These are phyloP conservation scores for Cymbopogon flexuosus DNA, from an alignment of 202 grass and related monocot genomes.

Conservation along the genomic window DNA sequence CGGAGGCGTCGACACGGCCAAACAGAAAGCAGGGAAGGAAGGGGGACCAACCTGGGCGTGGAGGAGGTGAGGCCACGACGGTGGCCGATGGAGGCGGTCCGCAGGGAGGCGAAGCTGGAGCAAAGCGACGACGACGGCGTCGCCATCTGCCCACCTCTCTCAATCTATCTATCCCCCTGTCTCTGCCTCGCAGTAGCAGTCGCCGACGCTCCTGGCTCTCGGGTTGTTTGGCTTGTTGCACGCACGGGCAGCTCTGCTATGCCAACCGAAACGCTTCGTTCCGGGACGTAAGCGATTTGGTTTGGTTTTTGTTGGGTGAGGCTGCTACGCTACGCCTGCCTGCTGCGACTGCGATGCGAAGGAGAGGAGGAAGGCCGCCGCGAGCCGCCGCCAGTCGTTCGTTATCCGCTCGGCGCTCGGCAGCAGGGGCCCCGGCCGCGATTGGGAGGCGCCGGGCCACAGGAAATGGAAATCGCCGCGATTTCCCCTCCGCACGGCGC, in stretches of 20 bases:
- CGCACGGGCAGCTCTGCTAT: neutral
- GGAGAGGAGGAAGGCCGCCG: neutral
- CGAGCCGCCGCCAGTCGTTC: neutral
- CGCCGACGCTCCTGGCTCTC: neutral
- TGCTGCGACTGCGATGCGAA: neutral
- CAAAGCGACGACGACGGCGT: constrained; percentile 53
- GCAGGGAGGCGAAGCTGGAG: constrained; percentile 49
- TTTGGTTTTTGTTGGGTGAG: neutral
- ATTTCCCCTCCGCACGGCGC: neutral
- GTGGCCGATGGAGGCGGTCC: constrained; percentile 30
- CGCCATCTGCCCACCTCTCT: constrained; percentile 19
- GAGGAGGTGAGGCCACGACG: constrained; percentile 32
- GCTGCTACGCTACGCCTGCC: neutral
- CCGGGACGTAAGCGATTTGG: neutral
- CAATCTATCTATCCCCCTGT: neutral
- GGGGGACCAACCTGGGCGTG: constrained; percentile 31
- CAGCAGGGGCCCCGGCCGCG: neutral
- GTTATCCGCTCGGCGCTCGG: constrained; percentile 15
- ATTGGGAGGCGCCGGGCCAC: constrained; percentile 21
- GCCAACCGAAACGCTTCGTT: neutral
- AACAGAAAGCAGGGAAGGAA: neutral
- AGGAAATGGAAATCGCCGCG: constrained; percentile 33
- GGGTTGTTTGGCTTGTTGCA: neutral
- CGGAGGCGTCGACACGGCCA: neutral
- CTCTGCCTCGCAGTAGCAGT: neutral